A percentile compares a stretch with the other conserved stretches of the same genome.
These are phyloP conservation scores for Rhazya stricta DNA, from an alignment of 257 asterid genomes.

Conservation along the genomic window DNA sequence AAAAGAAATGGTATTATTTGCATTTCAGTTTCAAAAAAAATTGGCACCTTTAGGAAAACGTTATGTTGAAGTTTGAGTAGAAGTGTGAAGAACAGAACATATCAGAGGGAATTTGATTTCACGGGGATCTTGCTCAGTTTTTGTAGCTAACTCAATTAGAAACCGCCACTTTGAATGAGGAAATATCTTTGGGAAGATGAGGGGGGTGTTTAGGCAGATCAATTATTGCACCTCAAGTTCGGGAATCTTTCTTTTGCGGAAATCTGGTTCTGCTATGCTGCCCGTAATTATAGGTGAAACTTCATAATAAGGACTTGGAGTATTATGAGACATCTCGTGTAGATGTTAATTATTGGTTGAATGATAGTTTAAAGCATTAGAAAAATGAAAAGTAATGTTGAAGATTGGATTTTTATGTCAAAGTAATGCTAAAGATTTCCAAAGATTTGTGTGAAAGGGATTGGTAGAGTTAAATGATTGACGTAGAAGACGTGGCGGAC, in stretches of 20 bases:
- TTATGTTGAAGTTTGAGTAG: neutral
- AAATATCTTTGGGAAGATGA: neutral
- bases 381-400: neutral
- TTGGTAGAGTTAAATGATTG: conserved; percentile 1
- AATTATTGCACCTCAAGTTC: neutral
- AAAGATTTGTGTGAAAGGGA: neutral
- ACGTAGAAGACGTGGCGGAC: neutral
- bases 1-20: neutral
- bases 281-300: neutral
- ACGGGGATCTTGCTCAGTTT: neutral
- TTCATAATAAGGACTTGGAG: neutral
- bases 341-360: neutral
- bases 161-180: neutral
- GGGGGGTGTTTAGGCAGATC: neutral
- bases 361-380: neutral
- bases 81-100: neutral
- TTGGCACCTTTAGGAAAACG: neutral
- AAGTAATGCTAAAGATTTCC: neutral
- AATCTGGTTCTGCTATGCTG: conserved; percentile 2
- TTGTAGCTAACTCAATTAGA: neutral
- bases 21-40: neutral
- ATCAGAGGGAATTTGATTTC: neutral
- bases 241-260: neutral
- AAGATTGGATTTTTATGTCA: conserved; percentile 1
- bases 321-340: neutral